Evolutionary conservation across 1,284 basidiomycete genomes (phyloP).

Genomic region (Cutaneotrichosporon sp.): DNA sequence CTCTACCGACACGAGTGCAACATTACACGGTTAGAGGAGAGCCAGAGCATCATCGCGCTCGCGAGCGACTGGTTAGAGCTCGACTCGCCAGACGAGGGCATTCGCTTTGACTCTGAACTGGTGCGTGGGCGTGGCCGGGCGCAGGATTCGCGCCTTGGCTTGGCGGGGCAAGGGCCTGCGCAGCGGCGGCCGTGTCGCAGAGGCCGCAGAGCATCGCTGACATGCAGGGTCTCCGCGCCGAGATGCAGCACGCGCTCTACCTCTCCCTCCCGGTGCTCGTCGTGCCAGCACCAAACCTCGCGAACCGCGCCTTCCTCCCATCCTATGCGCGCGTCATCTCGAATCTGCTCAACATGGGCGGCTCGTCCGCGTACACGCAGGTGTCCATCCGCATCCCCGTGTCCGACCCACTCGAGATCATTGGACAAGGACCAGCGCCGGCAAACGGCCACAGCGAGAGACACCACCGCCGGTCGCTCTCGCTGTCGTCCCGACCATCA

Average conservation of each 20-base stretch:
- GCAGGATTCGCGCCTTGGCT: not conserved
- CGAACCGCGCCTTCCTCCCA: slow-evolving; percentile 77
- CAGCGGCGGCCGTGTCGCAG: not conserved
- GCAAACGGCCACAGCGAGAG: slow-evolving; percentile 7
- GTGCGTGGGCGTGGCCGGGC: slow-evolving; percentile 59
- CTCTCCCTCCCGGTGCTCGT: slow-evolving; percentile 82
- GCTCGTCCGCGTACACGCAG: slow-evolving; percentile 60
- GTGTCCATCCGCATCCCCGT: slow-evolving; percentile 81
- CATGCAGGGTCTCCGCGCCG: slow-evolving; percentile 82
- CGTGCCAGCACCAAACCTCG: slow-evolving; percentile 74
- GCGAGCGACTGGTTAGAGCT: slow-evolving; percentile 94
- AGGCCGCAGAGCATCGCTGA: slow-evolving; percentile 4
- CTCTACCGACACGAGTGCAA: slow-evolving; percentile 86
- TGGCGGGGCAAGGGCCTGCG: not conserved
- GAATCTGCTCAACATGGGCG: slow-evolving; percentile 67
- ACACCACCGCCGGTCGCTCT: slow-evolving; percentile 44
- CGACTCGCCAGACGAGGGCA: slow-evolving; percentile 89
- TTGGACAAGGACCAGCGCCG: slow-evolving; percentile 38
- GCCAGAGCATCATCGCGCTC: slow-evolving; percentile 72
- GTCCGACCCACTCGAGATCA: slow-evolving; percentile 60
- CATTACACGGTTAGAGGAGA: slow-evolving; percentile 85
- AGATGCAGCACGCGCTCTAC: slow-evolving; percentile 90
- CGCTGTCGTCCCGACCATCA: slow-evolving; percentile 43
- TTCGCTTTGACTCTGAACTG: slow-evolving; percentile 93
- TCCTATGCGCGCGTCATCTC: slow-evolving; percentile 91